Percentiles rank a stretch among this genome's conserved stretches.
Evolutionary conservation across 345 rosid genomes (phyloP).

Genomic region (Populus alba): DNA sequence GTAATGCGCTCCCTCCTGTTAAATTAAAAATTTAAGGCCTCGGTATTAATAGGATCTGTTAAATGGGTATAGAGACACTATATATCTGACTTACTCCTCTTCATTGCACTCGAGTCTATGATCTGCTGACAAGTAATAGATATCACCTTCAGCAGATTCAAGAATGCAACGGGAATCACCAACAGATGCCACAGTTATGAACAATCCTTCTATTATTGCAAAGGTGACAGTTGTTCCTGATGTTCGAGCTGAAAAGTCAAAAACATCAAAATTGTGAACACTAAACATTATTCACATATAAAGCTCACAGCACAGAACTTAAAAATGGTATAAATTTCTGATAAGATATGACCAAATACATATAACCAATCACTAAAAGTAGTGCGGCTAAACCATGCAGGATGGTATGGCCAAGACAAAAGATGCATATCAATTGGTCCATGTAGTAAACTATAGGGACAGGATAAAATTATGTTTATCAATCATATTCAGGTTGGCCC

Average conservation of each 20-base stretch:
- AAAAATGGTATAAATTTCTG: not conserved
- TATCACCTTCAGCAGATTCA: slow-evolving; percentile 91
- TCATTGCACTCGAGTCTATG: slow-evolving; percentile 92
- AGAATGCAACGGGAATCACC: slow-evolving; percentile 98
- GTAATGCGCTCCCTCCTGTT: slow-evolving; percentile 86
- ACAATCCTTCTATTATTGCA: slow-evolving; percentile 89
- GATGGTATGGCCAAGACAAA: not conserved
- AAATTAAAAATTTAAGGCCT: slow-evolving; percentile 22
- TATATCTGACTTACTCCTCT: slow-evolving; percentile 70
- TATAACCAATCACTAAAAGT: not conserved
- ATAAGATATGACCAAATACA: not conserved
- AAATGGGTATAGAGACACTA: slow-evolving; percentile 2
- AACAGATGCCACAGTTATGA: slow-evolving; percentile 92
- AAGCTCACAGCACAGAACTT: not conserved
- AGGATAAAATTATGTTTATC: not conserved
- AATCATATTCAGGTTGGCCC: not conserved
- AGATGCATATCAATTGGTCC: not conserved
- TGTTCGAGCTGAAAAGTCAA: slow-evolving; percentile 57
- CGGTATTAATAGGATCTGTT: slow-evolving; percentile 13
- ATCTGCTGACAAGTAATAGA: slow-evolving; percentile 89
- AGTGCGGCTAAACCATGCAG: not conserved
- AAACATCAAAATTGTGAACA: not conserved
- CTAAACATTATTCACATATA: not conserved
- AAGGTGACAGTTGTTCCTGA: slow-evolving; percentile 97
- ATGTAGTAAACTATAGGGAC: not conserved